These are phyloP conservation scores for Aspergillus versicolor DNA, from an alignment of 2,329 filamentous ascomycete genomes.

Conservation along the genomic window DNA sequence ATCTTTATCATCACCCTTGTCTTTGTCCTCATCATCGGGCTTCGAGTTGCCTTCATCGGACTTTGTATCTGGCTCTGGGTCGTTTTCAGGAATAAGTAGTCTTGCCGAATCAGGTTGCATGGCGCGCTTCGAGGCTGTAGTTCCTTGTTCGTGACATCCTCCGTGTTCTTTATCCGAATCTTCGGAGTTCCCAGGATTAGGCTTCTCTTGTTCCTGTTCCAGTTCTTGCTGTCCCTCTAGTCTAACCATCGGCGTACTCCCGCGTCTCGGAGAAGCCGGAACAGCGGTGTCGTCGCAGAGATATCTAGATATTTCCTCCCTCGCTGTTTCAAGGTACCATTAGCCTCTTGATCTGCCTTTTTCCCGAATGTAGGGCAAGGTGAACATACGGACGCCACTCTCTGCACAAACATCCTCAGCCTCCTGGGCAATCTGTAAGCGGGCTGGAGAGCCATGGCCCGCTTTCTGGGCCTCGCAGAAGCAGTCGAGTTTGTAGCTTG, in stretches of 20 bases:
- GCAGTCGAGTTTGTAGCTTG: slow-evolving; percentile 14
- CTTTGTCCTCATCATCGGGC: not conserved
- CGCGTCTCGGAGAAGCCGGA: slow-evolving; percentile 7
- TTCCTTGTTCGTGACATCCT: not conserved
- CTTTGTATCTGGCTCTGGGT: not conserved
- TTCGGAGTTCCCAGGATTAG: not conserved
- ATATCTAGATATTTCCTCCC: slow-evolving; percentile 6
- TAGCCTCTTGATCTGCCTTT: not conserved
- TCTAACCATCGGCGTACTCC: slow-evolving; percentile 11
- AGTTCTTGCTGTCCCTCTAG: not conserved
- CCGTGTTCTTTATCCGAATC: no score
- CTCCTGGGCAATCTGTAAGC: not conserved
- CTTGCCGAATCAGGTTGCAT: not conserved
- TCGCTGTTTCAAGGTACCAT: not conserved
- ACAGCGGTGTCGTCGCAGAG: slow-evolving; percentile 13
- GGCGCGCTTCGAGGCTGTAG: not conserved
- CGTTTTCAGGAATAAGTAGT: not conserved
- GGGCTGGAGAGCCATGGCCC: not conserved
- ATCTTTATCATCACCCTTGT: not conserved
- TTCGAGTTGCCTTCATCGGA: not conserved
- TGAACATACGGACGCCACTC: slow-evolving; percentile 13
- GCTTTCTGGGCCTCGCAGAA: slow-evolving; percentile 10
- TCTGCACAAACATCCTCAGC: slow-evolving; percentile 2
- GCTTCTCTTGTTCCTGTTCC: not conserved
- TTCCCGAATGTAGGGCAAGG: not conserved